Evolutionary conservation across 2,329 filamentous ascomycete genomes (phyloP), one percentile per base, ranked within the genome.

Genomic region (Sporothrix luriei): DNA sequence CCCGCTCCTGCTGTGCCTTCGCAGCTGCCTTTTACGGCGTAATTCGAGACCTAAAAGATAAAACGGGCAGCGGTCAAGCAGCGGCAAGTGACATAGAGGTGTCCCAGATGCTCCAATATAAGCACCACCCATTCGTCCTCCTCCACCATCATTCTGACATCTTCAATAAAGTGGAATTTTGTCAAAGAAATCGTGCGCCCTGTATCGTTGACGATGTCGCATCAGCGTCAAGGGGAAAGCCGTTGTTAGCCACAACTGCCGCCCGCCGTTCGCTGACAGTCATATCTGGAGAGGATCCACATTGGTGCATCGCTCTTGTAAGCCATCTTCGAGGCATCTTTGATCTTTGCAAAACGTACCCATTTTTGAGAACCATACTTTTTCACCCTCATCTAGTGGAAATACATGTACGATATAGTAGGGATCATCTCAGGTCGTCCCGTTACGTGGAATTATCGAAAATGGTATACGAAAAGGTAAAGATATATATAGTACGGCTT

Each of bases 11-110:
- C 4, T 62, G 38, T 40, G n/a, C 38, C 49, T 49, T 61, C 61
- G 43, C 61, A 65, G 61, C 61, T 65, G 43, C 61, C 61, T 65
- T 49, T 65, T 65, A 49, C 43, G 61, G 61, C 40, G 61, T 65
- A 65, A 65, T 65, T 49, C 61, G 43, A 62, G 24, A 65, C 16
- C 33, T 38, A n/a, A 21, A 14, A 43, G 43, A 49, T 49, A 65
- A 24, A 64, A n/a, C 55, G 29, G 24, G 11, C 51, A 19, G 24
- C 24, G 51, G 51, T 29, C 33, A 7, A 33, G 9, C 51, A 54
- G 51, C 51, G 21, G 24, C 24, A 54, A 54, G 51, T 26, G 51
- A 54, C 52, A 55, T 29, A 19, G 13, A 55, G 52, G 52, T n/a
- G 14, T 14, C 6, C 51, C 16, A 55, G 52, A 26, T n/a, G 14